Conservation (phyloP, 1,284 basidiomycete species). For the Pyrrhoderma lamaoense region DNA sequence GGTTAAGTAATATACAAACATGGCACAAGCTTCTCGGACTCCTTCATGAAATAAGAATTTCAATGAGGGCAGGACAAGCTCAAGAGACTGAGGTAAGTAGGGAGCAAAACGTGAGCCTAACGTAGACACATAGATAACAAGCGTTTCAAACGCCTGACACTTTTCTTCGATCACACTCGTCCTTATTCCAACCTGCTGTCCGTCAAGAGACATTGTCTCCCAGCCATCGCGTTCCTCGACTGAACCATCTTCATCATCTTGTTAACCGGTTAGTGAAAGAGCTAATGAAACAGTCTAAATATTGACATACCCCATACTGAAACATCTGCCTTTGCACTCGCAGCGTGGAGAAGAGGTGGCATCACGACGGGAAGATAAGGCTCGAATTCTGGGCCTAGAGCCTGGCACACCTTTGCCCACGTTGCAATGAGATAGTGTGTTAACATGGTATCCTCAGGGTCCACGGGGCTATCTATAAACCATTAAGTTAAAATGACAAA, state of each 20-base stretch:
- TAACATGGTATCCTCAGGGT: constrained; percentile 59
- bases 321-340: constrained; percentile 73
- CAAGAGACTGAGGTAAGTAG: constrained; percentile 62
- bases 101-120: constrained; percentile 65
- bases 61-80: constrained; percentile 64
- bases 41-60: constrained; percentile 77
- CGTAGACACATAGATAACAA: constrained; percentile 73
- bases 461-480: constrained; percentile 48
- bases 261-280: constrained; percentile 21
- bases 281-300: background rate
- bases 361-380: constrained; percentile 79
- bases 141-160: constrained; percentile 78
- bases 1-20: constrained; percentile 39
- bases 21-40: constrained; percentile 69
- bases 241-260: constrained; percentile 48
- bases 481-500: constrained; percentile 1
- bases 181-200: constrained; percentile 66
- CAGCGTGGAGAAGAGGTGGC: constrained; percentile 67
- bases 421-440: constrained; percentile 67
- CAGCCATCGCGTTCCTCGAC: constrained; percentile 59
- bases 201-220: constrained; percentile 71
- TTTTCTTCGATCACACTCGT: constrained; percentile 82
- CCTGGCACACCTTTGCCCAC: constrained; percentile 79
- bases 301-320: constrained; percentile 58
- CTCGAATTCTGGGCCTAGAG: constrained; percentile 73